Evolutionary conservation across 2,329 filamentous ascomycete genomes (phyloP), one percentile per base, ranked within the genome.

Genomic region (Exophiala bonariae): DNA sequence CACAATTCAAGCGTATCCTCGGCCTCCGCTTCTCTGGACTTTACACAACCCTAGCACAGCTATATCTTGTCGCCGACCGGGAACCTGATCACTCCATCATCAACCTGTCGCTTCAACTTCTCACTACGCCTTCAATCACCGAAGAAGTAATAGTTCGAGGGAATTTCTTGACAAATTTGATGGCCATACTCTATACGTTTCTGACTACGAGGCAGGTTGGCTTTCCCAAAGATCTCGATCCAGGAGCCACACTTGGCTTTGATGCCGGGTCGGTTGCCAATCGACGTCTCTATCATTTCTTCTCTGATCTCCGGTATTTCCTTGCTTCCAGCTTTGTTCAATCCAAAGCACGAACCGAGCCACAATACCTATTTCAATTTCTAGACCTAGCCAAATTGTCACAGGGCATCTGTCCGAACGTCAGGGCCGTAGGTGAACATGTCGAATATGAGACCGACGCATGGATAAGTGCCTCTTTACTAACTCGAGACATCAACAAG

Each of bases 11-110:
- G 72, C 85, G 92, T 16, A 83, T 99, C 8, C 76, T 99, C 45
- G 91, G 92, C 2, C 75, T 99, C 34, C 83, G 93, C n/a, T 95
- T 99, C 65, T 89, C 95, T 43, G 92, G 90, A 1, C 77, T 99
- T 3, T 99, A 99, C 69, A 97, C 93, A 2, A 88, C 87, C 2
- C 73, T 99, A 38, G 91, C 93, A 4, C 92, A 99, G 65, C 75
- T 99, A 3, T 99, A 97, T 65, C 80, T 99, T 22, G 93, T 99
- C 56, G 92, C 92, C 11, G 93, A 99, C 63, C 80, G 93, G 55
- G 93, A 99, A 66, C 93, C 93, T 2, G 93, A 99, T 62, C 92
- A 97, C 67, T 97, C 92, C 9, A 97, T 99, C 63, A 96, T 99
- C 75, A 96, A 96, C 63, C 81, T 99, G 30, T 97, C 92, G 3